Percentiles rank a stretch among this genome's conserved stretches.
phyloP scores from a whole-genome alignment of 73 alveolate genomes.

The Stentor roeselii region DNA sequence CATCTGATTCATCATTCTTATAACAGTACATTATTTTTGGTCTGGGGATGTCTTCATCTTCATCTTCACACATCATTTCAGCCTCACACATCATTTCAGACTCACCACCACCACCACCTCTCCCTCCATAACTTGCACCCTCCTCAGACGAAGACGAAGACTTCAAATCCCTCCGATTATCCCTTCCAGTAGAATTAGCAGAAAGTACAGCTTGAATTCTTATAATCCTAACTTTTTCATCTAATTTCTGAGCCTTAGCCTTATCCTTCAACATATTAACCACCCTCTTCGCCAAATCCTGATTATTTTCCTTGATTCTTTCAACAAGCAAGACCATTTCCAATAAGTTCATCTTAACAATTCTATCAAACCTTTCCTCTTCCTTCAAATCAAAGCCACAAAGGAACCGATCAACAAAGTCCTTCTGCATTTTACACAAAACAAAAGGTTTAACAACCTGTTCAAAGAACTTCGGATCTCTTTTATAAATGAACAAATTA shows the following conservation, averaged over 20 bases:
- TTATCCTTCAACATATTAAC: slow-evolving; percentile 34
- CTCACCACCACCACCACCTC: too few relatives aligned
- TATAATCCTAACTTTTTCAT: slow-evolving; percentile 32
- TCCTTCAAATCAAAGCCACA: slow-evolving; percentile 36
- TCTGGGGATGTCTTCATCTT: slow-evolving; percentile 57
- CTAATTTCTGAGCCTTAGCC: slow-evolving; percentile 18
- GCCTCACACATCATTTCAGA: too few relatives aligned
- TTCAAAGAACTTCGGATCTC: slow-evolving; percentile 65
- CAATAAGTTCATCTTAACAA: slow-evolving; percentile 45
- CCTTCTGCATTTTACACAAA: slow-evolving; percentile 65
- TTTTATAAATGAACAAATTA: slow-evolving; percentile 64
- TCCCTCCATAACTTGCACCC: too few relatives aligned
- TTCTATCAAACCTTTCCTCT: slow-evolving; percentile 29
- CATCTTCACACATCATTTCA: too few relatives aligned
- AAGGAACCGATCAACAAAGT: slow-evolving; percentile 52
- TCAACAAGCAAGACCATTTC: slow-evolving; percentile 48
- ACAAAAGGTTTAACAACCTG: slow-evolving; percentile 58
- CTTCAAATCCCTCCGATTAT: too few relatives aligned
- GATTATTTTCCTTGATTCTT: slow-evolving; percentile 27
- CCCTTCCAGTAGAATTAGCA: slow-evolving; percentile 79
- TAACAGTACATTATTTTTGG: slow-evolving; percentile 62
- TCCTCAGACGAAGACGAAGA: too few relatives aligned
- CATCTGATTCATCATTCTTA: too few relatives aligned
- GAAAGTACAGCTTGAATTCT: slow-evolving; percentile 56
- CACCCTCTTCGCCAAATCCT: slow-evolving; percentile 49